Base-by-base conservation (phyloP, 2,329 filamentous ascomycete species). In the Diaporthe australafricana region DNA sequence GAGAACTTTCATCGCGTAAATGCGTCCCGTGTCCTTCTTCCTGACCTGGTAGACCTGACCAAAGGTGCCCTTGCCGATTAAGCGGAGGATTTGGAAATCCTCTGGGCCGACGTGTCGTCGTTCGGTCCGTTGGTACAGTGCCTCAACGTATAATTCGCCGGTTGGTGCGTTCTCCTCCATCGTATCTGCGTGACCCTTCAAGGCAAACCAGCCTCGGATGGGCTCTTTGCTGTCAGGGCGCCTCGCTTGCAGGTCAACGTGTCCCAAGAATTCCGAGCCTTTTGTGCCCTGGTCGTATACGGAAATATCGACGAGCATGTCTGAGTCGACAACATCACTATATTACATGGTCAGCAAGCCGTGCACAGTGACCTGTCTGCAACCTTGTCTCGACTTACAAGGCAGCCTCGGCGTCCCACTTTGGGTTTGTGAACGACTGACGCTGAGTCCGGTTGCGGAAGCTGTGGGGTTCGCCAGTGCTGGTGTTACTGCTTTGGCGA, bases 1-100 rank as follows among this genome's bases (percentile, higher is more conserved):
- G 40, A 99, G 86, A 1, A 99, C 96, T 83, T 99, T 99, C 96
- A 99, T 99, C 74, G 96, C 96, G 79, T 99, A 99, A 73, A 99
- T 98, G 55, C 96, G 92, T 78, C 92, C 91, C 0, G 96, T 98
- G 81, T 99, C 96, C 86, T 94, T 96, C 89, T 99, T 99, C 77
- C 94, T 92, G 8, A 99, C 96, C 81, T 99, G 96, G 81, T 98
- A 99, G 2, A 99, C 96, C 81, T 99, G 96, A 1, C 96, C 96
- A 80, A 99, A 99, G 0, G 96, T 99, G 69, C 96, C 96, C 83
- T 98, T 98, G 74, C 96, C 96, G 75, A 99, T 98, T 70, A 99
- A 90, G 81, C 97, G 96, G 74, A 99, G 85, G 67, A 99, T 97
- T 77, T 97, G 92, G 82, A 99, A 99, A 80, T 99, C 96, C 76